These are phyloP conservation scores for Gossypium anomalum DNA, from an alignment of 345 rosid genomes.

Conservation along the genomic window DNA sequence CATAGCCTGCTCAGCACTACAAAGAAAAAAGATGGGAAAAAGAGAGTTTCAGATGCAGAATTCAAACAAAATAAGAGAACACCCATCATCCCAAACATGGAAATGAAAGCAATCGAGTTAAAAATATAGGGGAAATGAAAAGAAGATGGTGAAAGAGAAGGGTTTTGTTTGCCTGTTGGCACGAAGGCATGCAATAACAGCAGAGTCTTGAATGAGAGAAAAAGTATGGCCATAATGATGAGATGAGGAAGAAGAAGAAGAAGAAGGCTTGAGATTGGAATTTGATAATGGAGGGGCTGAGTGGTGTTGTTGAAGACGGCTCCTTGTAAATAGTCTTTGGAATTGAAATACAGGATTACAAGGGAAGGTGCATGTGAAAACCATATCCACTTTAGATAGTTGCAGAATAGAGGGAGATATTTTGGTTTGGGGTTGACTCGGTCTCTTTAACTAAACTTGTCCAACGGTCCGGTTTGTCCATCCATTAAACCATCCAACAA, in stretches of 20 bases:
- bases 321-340: neutral
- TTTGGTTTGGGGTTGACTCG: neutral
- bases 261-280: neutral
- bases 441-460: neutral
- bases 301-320: neutral
- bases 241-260: neutral
- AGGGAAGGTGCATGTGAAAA: neutral
- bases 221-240: constrained; percentile 12
- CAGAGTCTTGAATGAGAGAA: constrained; percentile 35
- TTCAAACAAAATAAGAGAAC: neutral
- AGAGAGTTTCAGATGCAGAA: neutral
- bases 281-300: neutral
- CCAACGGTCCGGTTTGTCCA: neutral
- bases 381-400: constrained; percentile 1
- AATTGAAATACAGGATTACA: neutral
- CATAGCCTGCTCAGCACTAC: constrained; percentile 47
- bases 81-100: neutral
- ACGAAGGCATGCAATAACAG: constrained; percentile 61
- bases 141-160: neutral
- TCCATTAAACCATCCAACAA: too few species aligned
- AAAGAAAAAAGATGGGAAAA: neutral
- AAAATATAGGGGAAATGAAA: neutral
- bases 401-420: neutral
- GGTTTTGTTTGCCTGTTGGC: constrained; percentile 21
- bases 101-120: neutral